Percentiles rank a stretch among this genome's conserved stretches.
Evolutionary conservation across 1,139 yeast species (phyloP).

Genomic region (Yarrowia galli): DNA sequence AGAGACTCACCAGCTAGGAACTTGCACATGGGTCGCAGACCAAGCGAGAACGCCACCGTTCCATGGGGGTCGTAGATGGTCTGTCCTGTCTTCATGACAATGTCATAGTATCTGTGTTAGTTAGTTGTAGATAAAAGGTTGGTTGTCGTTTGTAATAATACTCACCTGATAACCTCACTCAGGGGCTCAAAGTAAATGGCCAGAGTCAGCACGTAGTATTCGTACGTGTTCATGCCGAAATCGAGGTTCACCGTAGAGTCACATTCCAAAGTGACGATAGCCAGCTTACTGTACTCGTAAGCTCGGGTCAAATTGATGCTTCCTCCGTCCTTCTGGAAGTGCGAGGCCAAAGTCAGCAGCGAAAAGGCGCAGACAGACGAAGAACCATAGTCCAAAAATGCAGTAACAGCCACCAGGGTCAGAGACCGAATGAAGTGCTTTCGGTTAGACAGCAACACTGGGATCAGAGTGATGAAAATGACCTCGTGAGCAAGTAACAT

Average conservation of each 20-base stretch:
- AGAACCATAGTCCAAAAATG: constrained; percentile 50
- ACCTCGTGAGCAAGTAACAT: constrained; percentile 55
- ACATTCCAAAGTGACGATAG: constrained; percentile 54
- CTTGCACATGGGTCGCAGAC: constrained; percentile 48
- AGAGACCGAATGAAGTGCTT: constrained; percentile 45
- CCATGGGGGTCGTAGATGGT: constrained; percentile 48
- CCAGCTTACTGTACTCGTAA: constrained; percentile 54
- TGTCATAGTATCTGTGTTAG: constrained; percentile 44
- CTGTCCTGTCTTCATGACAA: constrained; percentile 47
- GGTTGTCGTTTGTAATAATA: constrained; percentile 24
- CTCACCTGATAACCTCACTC: constrained; percentile 51
- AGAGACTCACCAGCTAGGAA: constrained; percentile 49
- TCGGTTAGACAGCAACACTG: constrained; percentile 46
- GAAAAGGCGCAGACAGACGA: constrained; percentile 51
- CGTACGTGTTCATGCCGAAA: constrained; percentile 56
- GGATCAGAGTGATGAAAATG: constrained; percentile 55
- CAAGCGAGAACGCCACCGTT: constrained; percentile 46
- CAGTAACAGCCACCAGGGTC: constrained; percentile 48
- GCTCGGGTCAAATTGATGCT: constrained; percentile 55
- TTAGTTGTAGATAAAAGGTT: no score
- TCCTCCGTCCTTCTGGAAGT: constrained; percentile 47
- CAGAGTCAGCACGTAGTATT: constrained; percentile 55
- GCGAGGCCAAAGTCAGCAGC: constrained; percentile 50
- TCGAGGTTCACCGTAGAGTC: constrained; percentile 53
- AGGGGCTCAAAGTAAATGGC: constrained; percentile 59